Conservation (phyloP, 139 green algal species). For the Volvox africanus region DNA sequence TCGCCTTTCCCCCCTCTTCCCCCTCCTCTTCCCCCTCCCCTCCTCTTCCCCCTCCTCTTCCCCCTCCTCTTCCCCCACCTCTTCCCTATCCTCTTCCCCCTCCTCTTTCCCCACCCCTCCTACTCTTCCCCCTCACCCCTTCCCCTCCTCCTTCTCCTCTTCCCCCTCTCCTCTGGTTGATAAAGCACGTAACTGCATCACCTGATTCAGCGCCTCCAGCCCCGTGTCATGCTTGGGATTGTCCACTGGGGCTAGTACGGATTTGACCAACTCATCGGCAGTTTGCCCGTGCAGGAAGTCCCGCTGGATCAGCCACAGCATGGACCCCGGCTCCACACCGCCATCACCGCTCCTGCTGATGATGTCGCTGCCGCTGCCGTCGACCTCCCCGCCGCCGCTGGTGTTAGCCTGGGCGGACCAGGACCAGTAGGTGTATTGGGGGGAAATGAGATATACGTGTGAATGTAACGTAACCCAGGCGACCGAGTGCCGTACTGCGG, state of each 20-base stretch:
- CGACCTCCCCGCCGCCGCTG: not conserved
- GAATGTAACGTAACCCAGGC: too few species aligned
- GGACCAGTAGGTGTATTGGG: too few species aligned
- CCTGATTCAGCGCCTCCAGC: conserved; percentile 41
- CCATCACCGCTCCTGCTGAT: not conserved
- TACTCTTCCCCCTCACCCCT: not conserved
- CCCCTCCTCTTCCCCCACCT: not conserved
- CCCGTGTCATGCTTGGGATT: conserved; percentile 76
- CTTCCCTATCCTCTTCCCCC: not conserved
- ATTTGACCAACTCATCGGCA: conserved; percentile 75
- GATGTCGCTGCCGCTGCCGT: not conserved
- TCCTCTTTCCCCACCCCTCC: too few species aligned
- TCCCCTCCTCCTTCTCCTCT: too few species aligned
- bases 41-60: too few species aligned
- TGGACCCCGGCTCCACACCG: conserved; percentile 74
- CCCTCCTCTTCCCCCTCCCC: too few species aligned
- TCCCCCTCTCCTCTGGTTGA: too few species aligned
- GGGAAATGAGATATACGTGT: too few species aligned
- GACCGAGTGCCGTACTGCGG: too few species aligned
- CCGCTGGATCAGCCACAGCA: conserved; percentile 96
- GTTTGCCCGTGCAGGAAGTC: conserved; percentile 91
- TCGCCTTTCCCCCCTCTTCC: too few species aligned
- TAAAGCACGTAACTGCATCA: not conserved
- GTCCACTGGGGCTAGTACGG: conserved; percentile 78
- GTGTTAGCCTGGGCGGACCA: not conserved